Evolutionary conservation across 169 alveolate genomes (phyloP).

Genomic region (Plasmodium gallinaceum): DNA sequence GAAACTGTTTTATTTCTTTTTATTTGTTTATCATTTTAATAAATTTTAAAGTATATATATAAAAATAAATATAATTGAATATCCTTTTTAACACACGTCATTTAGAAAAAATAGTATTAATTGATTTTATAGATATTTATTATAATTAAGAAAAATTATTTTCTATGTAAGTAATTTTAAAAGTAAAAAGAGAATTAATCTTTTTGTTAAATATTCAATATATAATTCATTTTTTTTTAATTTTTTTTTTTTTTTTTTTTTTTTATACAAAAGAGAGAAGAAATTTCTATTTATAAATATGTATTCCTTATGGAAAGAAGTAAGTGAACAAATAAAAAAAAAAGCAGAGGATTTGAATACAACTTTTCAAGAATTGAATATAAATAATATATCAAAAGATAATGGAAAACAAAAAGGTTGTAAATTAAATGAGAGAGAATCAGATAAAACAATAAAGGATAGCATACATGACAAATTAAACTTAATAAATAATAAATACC

Average conservation of each 20-base stretch:
- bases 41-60: too few relatives aligned
- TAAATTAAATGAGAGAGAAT: neutral
- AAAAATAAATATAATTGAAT: too few relatives aligned
- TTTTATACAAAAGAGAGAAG: too few relatives aligned
- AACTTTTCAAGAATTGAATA: slow-evolving; percentile 55
- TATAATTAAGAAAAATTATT: neutral
- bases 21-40: too few relatives aligned
- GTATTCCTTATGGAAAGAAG: slow-evolving; percentile 77
- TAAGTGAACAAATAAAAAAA: slow-evolving; percentile 70
- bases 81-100: too few relatives aligned
- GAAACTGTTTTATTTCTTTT: too few relatives aligned
- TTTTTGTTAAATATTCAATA: too few relatives aligned
- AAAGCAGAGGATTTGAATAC: slow-evolving; percentile 73
- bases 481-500: slow-evolving; percentile 48
- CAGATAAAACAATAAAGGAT: slow-evolving; percentile 9
- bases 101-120: too few relatives aligned
- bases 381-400: neutral
- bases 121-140: too few relatives aligned
- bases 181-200: neutral
- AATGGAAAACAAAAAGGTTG: neutral
- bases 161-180: neutral
- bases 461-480: slow-evolving; percentile 56
- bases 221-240: too few relatives aligned
- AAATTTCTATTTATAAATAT: neutral
- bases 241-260: too few relatives aligned